These are phyloP conservation scores for Incumbomyces lentus DNA, from an alignment of 2,329 filamentous ascomycete genomes.

Conservation along the genomic window DNA sequence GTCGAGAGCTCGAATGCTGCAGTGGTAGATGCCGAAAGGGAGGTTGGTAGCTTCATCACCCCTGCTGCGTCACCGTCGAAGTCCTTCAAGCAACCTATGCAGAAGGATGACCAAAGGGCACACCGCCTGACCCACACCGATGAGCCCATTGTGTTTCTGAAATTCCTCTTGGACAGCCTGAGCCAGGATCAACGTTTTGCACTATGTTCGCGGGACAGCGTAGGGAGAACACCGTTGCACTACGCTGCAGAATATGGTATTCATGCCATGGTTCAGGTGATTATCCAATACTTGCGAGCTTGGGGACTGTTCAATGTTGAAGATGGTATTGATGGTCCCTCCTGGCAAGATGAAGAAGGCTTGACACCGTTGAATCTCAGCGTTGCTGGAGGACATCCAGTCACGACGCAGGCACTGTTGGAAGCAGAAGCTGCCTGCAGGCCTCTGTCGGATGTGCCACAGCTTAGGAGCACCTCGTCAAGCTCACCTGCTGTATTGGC, in stretches of 20 bases:
- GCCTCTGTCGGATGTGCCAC: constrained; percentile 50
- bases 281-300: constrained; percentile 78
- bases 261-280: constrained; percentile 74
- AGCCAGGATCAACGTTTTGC: constrained; percentile 56
- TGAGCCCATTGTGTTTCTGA: constrained; percentile 59
- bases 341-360: constrained; percentile 89
- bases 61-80: constrained; percentile 61
- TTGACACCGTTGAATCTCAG: constrained; percentile 84
- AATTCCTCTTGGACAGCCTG: constrained; percentile 57
- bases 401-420: constrained; percentile 73
- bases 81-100: constrained; percentile 51
- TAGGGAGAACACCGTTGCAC: constrained; percentile 77
- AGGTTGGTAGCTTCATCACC: constrained; percentile 65
- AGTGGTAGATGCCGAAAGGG: constrained; percentile 37
- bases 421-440: constrained; percentile 62
- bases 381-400: constrained; percentile 79
- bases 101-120: constrained; percentile 53
- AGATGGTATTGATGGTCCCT: constrained; percentile 72
- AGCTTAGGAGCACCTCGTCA: constrained; percentile 58
- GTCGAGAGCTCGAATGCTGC: constrained; percentile 42
- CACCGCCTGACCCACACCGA: constrained; percentile 59
- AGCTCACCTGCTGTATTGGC: constrained; percentile 82
- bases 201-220: constrained; percentile 60
- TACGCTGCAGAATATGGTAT: constrained; percentile 94
- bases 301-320: constrained; percentile 81